These are phyloP conservation scores for Podospora comata DNA, from an alignment of 495 filamentous ascomycete species.

Conservation along the genomic window DNA sequence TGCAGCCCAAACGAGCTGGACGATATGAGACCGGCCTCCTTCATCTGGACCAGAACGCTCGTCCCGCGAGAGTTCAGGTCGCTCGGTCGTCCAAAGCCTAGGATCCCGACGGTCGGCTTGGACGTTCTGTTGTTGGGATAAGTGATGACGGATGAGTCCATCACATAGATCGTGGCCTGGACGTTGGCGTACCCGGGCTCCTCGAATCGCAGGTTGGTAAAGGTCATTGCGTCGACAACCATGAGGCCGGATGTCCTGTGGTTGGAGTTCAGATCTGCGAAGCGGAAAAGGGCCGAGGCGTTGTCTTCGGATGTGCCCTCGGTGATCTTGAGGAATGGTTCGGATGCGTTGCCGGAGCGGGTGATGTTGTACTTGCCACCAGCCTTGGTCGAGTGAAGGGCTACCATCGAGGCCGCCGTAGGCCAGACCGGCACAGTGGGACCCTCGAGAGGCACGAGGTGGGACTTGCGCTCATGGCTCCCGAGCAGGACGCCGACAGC, in stretches of 20 bases:
- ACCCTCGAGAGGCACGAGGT: neutral
- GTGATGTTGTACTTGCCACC: too few relatives aligned
- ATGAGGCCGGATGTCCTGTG: too few relatives aligned
- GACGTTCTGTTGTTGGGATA: too few relatives aligned
- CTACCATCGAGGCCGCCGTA: too few relatives aligned
- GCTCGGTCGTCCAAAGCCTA: too few relatives aligned
- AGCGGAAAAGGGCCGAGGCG: too few relatives aligned
- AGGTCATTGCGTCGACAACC: constrained; percentile 13
- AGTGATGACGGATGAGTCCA: constrained; percentile 6
- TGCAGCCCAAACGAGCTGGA: constrained; percentile 51
- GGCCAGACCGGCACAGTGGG: neutral
- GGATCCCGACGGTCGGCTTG: neutral
- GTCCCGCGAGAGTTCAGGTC: neutral
- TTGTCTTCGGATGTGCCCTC: too few relatives aligned
- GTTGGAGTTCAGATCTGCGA: too few relatives aligned
- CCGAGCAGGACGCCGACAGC: constrained; percentile 20
- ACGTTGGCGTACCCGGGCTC: constrained; percentile 13
- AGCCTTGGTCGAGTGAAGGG: too few relatives aligned
- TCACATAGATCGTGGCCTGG: constrained; percentile 17
- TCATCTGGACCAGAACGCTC: constrained; percentile 19
- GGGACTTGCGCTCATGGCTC: constrained; percentile 14
- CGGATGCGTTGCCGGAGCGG: too few relatives aligned
- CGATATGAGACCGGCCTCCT: constrained; percentile 25
- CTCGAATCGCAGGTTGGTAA: constrained; percentile 16
- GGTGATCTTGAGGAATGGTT: too few relatives aligned